Evolutionary conservation across 208 protist genomes (phyloP), one percentile per base, ranked within the genome.

Genomic region (Balamuthia mandrillaris): DNA sequence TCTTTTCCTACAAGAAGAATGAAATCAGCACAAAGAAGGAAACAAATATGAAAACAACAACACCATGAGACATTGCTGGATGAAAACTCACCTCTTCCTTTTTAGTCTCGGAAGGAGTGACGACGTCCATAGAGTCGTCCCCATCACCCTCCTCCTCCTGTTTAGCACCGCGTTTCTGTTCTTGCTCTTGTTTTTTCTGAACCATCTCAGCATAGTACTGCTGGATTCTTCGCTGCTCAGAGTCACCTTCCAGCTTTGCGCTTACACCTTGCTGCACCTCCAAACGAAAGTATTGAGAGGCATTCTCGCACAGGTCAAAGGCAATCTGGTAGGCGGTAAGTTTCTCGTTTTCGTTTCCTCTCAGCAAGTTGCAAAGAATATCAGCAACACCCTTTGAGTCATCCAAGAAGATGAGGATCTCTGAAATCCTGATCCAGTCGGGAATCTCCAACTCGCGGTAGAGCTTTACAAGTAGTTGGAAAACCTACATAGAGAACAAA

Each of bases 351-450:
- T 94, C 90, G 12, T 49, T 77, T 33, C 45, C 77, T 5, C 52
- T 5, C 60, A 97, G 87, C 9, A 98, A 91, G 27, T 88, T 86
- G 31, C 54, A 61, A 41, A 99, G 94, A 12, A 97, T 85, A 27
- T 89, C 87, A 3, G 94, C 94, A 12, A 97, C 96, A 27, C 81
- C 85, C 39, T 84, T 75, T 0, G 90, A 87, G 83, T 99, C 96
- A 83, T 96, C 94, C 3, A 99, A 92, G 72, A 96, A 96, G 37
- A 98, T 91, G 21, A 98, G 92, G 88, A 96, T 98, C 81, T 98
- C 96, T 29, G 60, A 85, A 39, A 85, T 68, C 16, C 61, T 37
- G 29, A 85, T 74, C 60, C 61, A 85, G 79, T 85, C 79, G 35
- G 79, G 79, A 3, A 70, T 60, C 21, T 37, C 54, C 24, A 90